These are phyloP conservation scores for Tubosaeta sp. DNA, from an alignment of 768 basidiomycete genomes.

Conservation along the genomic window DNA sequence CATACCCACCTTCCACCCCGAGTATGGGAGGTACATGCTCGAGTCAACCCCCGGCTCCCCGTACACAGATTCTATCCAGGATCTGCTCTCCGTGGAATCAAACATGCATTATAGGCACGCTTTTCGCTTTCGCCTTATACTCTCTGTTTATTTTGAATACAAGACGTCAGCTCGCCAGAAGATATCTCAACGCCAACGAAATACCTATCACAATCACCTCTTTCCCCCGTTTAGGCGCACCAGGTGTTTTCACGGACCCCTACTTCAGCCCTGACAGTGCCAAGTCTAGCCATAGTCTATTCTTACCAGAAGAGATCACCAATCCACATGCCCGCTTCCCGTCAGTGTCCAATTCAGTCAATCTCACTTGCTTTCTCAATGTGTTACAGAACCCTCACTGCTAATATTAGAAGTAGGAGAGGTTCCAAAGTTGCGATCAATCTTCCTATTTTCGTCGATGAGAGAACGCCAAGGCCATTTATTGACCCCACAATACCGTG, in stretches of 20 bases:
- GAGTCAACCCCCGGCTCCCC: slow-evolving; percentile 97
- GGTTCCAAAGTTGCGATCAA: slow-evolving; percentile 96
- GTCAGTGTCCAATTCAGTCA: slow-evolving; percentile 48
- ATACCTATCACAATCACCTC: slow-evolving; percentile 90
- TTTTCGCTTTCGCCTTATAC: background rate
- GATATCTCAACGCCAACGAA: slow-evolving; percentile 81
- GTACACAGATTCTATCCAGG: slow-evolving; percentile 82
- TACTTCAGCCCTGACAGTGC: slow-evolving; percentile 71
- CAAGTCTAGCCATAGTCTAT: slow-evolving; percentile 86
- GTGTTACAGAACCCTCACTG: slow-evolving; percentile 80
- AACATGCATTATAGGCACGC: slow-evolving; percentile 91
- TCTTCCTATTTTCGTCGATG: slow-evolving; percentile 87
- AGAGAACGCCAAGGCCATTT: slow-evolving; percentile 83
- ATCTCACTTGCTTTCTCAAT: slow-evolving; percentile 6
- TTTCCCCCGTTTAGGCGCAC: slow-evolving; percentile 89
- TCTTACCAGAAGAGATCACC: slow-evolving; percentile 92
- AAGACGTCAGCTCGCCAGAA: slow-evolving; percentile 81
- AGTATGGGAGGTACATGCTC: slow-evolving; percentile 98
- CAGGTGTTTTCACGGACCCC: slow-evolving; percentile 91
- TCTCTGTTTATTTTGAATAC: slow-evolving; percentile 6
- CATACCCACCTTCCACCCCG: slow-evolving; percentile 92
- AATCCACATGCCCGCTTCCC: slow-evolving; percentile 98
- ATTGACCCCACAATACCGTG: slow-evolving; percentile 91
- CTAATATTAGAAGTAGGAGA: slow-evolving; percentile 87
- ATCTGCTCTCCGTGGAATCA: slow-evolving; percentile 83